phyloP scores from a whole-genome alignment of 2,329 filamentous ascomycete species.

The Diplocarpon mali region DNA sequence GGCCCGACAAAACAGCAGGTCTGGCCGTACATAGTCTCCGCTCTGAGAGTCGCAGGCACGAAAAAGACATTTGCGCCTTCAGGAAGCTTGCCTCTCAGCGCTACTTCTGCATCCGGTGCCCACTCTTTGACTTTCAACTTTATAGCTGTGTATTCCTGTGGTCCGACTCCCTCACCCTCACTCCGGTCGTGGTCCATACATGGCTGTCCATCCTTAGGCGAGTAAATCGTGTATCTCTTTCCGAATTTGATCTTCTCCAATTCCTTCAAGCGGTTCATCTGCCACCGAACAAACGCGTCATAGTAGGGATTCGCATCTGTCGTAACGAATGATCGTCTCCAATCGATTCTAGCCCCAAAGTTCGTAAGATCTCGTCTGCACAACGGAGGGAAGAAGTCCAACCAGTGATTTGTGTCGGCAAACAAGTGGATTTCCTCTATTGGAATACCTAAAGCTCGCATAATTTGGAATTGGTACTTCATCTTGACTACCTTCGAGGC shows the following conservation, averaged over 20 bases:
- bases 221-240: constrained; percentile 88
- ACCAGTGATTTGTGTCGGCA: constrained; percentile 83
- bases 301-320: constrained; percentile 97
- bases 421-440: constrained; percentile 86
- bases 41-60: constrained; percentile 80
- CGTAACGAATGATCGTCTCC: constrained; percentile 85
- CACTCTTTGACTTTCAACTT: constrained; percentile 89
- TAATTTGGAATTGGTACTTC: constrained; percentile 95
- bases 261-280: constrained; percentile 87
- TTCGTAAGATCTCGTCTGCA: constrained; percentile 70
- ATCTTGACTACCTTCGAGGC: constrained; percentile 81
- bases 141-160: constrained; percentile 85
- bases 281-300: constrained; percentile 91
- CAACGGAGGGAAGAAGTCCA: constrained; percentile 80
- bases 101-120: constrained; percentile 62
- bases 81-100: constrained; percentile 68
- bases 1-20: constrained; percentile 92
- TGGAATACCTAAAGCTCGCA: constrained; percentile 82
- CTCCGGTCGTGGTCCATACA: constrained; percentile 82
- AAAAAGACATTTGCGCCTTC: constrained; percentile 73
- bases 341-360: constrained; percentile 82
- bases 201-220: constrained; percentile 76
- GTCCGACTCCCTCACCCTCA: constrained; percentile 69
- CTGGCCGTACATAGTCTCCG: constrained; percentile 99
- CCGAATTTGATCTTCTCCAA: constrained; percentile 89